Evolutionary conservation across 1,139 yeast genomes (phyloP).

Genomic region (Meyerozyma smithsonii): DNA sequence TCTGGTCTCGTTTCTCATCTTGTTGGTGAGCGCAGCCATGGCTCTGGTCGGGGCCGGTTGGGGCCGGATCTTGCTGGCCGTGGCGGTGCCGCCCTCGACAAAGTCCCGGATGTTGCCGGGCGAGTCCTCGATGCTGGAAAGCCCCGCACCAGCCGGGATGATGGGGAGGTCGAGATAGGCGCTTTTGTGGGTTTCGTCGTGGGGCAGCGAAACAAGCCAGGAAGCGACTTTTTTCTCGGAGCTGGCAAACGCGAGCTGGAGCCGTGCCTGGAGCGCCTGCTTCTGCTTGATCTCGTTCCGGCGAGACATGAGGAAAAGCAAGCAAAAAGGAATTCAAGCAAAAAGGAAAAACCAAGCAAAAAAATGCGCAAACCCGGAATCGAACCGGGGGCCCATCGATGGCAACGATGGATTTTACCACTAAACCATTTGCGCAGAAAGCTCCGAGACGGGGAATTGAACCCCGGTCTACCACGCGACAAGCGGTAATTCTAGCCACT

Average conservation of each 20-base stretch:
- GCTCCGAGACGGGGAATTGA: constrained; percentile 18
- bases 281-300: constrained; percentile 44
- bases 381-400: constrained; percentile 24
- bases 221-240: constrained; percentile 32
- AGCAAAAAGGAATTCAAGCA: neutral
- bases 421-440: constrained; percentile 21
- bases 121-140: constrained; percentile 17
- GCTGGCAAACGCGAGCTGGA: constrained; percentile 39
- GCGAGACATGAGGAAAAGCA: constrained; percentile 14
- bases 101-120: constrained; percentile 29
- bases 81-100: constrained; percentile 11
- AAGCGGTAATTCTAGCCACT: constrained; percentile 18
- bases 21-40: constrained; percentile 43
- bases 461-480: constrained; percentile 19
- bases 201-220: constrained; percentile 35
- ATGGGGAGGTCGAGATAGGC: constrained; percentile 39
- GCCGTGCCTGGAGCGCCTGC: constrained; percentile 44
- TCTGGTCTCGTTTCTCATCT: constrained; percentile 32
- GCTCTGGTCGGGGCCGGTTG: constrained; percentile 6
- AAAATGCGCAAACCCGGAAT: constrained; percentile 21
- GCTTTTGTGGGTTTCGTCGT: constrained; percentile 4
- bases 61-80: constrained; percentile 3
- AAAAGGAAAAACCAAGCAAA: constrained; percentile 4
- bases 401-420: constrained; percentile 23
- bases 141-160: constrained; percentile 41